Conservation (phyloP, 2,329 filamentous ascomycete species). For the Colletotrichum liriopes region DNA sequence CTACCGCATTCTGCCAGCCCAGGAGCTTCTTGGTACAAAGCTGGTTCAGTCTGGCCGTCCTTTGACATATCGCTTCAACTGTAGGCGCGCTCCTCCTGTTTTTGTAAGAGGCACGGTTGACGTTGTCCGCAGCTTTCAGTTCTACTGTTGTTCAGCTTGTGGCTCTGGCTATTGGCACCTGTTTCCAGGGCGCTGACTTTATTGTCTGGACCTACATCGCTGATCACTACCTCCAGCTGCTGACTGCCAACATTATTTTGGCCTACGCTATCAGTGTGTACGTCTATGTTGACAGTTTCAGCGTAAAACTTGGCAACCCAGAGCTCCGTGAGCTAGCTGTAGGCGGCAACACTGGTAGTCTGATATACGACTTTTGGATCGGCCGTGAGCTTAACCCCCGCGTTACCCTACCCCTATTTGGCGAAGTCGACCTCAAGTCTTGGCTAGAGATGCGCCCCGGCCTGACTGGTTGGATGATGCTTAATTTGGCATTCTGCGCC, state of each 20-base stretch:
- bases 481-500: conserved; percentile 78
- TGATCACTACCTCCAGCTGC: conserved; percentile 77
- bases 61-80: conserved; percentile 83
- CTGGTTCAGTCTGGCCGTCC: conserved; percentile 75
- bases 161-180: conserved; percentile 66
- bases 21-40: conserved; percentile 76
- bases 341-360: conserved; percentile 72
- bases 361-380: conserved; percentile 78
- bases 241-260: conserved; percentile 77
- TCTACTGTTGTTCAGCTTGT: conserved; percentile 25
- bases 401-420: conserved; percentile 73
- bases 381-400: conserved; percentile 83
- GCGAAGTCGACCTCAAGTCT: conserved; percentile 79
- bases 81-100: conserved; percentile 55
- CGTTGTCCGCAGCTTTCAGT: not conserved
- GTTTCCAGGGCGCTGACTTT: conserved; percentile 76
- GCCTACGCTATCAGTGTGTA: conserved; percentile 71
- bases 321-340: conserved; percentile 76
- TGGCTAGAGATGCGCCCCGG: conserved; percentile 81
- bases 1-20: conserved; percentile 81
- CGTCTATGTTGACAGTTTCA: conserved; percentile 77
- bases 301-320: conserved; percentile 72
- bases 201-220: conserved; percentile 80
- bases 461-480: conserved; percentile 78
- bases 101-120: not conserved